These are phyloP conservation scores for Bonia amplexicaulis DNA, from an alignment of 176 grass and related monocot species.

Conservation along the genomic window DNA sequence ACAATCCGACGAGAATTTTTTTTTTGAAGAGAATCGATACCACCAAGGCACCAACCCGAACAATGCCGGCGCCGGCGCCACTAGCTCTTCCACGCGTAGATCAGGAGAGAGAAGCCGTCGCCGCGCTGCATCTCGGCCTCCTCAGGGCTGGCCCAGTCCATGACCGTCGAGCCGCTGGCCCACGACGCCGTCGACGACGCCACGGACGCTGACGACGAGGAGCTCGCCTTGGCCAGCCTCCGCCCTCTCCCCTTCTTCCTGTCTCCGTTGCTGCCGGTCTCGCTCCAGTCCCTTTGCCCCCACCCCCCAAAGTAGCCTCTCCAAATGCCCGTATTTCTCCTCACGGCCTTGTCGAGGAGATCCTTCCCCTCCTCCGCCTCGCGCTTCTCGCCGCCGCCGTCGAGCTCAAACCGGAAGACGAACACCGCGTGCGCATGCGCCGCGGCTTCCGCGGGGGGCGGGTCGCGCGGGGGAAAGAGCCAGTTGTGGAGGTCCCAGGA, in stretches of 20 bases:
- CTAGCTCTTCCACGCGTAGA: conserved; percentile 81
- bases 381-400: not conserved
- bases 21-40: not conserved
- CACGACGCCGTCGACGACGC: conserved; percentile 63
- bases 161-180: conserved; percentile 62
- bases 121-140: conserved; percentile 61
- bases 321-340: conserved; percentile 21
- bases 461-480: conserved; percentile 48
- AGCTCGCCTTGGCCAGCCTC: conserved; percentile 52
- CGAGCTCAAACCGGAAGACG: conserved; percentile 74
- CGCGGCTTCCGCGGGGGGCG: not conserved
- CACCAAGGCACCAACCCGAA: not conserved
- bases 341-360: conserved; percentile 24
- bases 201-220: conserved; percentile 54
- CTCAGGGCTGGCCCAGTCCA: conserved; percentile 87
- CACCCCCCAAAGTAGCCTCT: conserved; percentile 34
- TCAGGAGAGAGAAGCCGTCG: conserved; percentile 66
- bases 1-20: not conserved
- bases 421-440: conserved; percentile 50
- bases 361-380: conserved; percentile 24
- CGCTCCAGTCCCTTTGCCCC: conserved; percentile 65
- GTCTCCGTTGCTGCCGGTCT: conserved; percentile 45
- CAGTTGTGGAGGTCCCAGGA: conserved; percentile 90
- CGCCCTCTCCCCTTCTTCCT: conserved; percentile 28
- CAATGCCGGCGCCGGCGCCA: not conserved